phyloP scores from a whole-genome alignment of 148 eudicot species.

The Fagopyrum tataricum region DNA sequence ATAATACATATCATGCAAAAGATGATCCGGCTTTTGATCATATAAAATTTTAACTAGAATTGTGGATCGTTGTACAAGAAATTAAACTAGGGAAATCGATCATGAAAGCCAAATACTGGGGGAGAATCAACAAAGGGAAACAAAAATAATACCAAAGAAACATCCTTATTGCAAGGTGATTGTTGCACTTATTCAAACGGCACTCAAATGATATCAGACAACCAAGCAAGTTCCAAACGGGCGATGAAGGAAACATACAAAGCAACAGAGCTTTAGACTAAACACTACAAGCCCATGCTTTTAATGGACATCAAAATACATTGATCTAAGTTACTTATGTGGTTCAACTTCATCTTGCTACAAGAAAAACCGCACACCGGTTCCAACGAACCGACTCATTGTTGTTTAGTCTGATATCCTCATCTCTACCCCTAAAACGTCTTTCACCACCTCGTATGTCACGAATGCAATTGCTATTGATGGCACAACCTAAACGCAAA shows the following conservation, averaged over 20 bases:
- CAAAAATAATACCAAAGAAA: no score
- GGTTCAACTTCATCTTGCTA: not conserved
- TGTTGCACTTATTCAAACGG: not conserved
- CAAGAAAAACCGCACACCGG: not conserved
- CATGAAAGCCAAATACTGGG: no score
- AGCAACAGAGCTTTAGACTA: not conserved
- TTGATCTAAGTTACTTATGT: not conserved
- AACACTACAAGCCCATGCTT: not conserved
- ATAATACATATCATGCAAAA: no score
- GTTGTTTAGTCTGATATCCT: conserved; percentile 58
- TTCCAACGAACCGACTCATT: not conserved
- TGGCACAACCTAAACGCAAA: conserved; percentile 57
- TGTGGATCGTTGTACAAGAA: no score
- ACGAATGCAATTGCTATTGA: conserved; percentile 87
- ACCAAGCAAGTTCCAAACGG: no score
- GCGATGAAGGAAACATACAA: no score
- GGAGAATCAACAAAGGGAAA: no score
- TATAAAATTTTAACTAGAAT: no score
- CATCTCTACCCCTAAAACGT: conserved; percentile 64
- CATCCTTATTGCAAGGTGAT: not conserved
- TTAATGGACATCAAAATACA: no score
- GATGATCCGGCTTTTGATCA: no score
- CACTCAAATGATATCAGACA: not conserved
- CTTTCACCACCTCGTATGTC: conserved; percentile 76
- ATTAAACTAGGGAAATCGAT: no score